phyloP scores from a whole-genome alignment of 495 filamentous ascomycete genomes.

The Daldinia loculata region DNA sequence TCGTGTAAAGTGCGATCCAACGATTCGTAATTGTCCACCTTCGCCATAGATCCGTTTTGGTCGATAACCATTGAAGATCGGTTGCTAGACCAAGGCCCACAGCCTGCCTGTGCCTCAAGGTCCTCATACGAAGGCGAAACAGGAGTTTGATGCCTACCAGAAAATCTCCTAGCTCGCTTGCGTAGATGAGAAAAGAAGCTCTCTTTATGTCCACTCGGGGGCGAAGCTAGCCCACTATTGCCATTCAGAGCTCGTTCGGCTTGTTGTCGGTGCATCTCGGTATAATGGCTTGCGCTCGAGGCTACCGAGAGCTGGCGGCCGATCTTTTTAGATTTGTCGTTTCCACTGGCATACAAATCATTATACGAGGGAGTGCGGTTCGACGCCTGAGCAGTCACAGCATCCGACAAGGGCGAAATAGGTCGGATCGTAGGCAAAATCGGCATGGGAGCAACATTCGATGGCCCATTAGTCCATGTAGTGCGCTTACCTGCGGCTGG shows the following conservation, averaged over 20 bases:
- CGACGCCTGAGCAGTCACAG: conserved; percentile 86
- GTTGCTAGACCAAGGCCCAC: conserved; percentile 85
- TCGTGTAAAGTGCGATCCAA: conserved; percentile 83
- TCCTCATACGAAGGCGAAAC: conserved; percentile 74
- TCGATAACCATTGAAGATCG: conserved; percentile 87
- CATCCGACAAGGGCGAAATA: conserved; percentile 90
- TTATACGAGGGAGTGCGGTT: conserved; percentile 59
- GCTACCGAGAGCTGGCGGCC: conserved; percentile 93
- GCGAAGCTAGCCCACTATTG: conserved; percentile 70
- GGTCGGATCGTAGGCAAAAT: conserved; percentile 96
- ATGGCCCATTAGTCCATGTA: conserved; percentile 83
- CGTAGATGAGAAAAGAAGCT: conserved; percentile 97
- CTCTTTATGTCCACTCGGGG: conserved; percentile 78
- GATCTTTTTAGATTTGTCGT: conserved; percentile 86
- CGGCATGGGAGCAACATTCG: conserved; percentile 92
- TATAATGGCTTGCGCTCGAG: conserved; percentile 90
- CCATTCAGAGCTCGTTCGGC: conserved; percentile 91
- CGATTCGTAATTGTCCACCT: conserved; percentile 70
- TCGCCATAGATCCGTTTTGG: conserved; percentile 61
- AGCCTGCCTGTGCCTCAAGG: conserved; percentile 89
- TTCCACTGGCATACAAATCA: conserved; percentile 51
- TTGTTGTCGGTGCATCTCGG: conserved; percentile 87
- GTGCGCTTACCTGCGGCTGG: conserved; percentile 75
- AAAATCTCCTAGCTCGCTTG: conserved; percentile 91
- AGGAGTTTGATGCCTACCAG: conserved; percentile 83